A percentile compares a stretch with the other conserved stretches of the same genome.
These are phyloP conservation scores for Haematococcus sp. DNA, from an alignment of 139 green algal genomes.

Conservation along the genomic window DNA sequence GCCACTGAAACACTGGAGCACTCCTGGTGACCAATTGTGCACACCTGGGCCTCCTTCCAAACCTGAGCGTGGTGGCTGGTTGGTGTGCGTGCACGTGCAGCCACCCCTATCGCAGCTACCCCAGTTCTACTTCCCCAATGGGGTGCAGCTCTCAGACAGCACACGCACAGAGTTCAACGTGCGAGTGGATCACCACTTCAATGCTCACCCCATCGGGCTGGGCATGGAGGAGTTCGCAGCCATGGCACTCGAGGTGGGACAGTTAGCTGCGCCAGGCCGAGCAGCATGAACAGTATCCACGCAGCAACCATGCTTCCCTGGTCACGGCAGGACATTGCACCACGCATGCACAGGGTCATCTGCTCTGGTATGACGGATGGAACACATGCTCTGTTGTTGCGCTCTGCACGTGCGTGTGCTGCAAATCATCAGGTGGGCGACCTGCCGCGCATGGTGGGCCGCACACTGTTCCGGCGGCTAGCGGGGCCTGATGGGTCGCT, in stretches of 20 bases:
- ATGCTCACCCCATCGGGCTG: constrained; percentile 43
- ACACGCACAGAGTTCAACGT: constrained; percentile 14
- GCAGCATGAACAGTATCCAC: background rate
- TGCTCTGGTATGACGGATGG: too few species aligned
- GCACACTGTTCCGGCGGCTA: constrained; percentile 75
- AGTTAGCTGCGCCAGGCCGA: background rate
- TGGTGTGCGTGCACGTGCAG: constrained; percentile 11
- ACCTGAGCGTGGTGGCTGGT: background rate
- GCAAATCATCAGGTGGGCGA: constrained; percentile 69
- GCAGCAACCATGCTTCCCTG: too few species aligned
- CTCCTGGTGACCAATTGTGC: too few species aligned
- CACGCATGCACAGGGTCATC: too few species aligned
- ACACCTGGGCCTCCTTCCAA: too few species aligned
- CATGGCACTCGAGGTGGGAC: constrained; percentile 53
- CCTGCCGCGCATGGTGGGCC: constrained; percentile 79
- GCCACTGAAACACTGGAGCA: too few species aligned
- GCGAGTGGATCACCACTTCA: constrained; percentile 52
- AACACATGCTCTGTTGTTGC: background rate
- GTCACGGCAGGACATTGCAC: too few species aligned
- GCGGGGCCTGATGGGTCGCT: constrained; percentile 5
- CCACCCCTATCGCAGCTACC: constrained; percentile 55
- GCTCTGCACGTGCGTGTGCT: background rate
- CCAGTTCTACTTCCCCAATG: constrained; percentile 80
- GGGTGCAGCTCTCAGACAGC: background rate
- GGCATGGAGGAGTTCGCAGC: constrained; percentile 61